These are phyloP conservation scores for Annulohypoxylon truncatum DNA, from an alignment of 2,329 filamentous ascomycete species.

Conservation along the genomic window DNA sequence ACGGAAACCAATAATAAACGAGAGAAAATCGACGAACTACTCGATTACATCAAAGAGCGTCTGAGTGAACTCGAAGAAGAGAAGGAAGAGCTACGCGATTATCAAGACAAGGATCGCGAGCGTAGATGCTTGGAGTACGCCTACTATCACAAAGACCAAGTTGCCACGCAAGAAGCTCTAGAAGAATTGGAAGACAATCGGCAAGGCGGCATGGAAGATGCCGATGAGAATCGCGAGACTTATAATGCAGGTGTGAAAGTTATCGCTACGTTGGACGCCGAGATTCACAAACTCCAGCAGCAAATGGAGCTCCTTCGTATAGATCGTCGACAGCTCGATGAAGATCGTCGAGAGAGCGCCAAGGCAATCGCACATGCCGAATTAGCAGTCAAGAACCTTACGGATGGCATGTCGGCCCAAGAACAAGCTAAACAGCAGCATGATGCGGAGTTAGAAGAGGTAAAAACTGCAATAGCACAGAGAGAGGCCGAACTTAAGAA, in stretches of 20 bases:
- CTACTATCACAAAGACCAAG: slow-evolving; percentile 90
- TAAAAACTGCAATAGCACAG: slow-evolving; percentile 78
- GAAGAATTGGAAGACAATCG: slow-evolving; percentile 85
- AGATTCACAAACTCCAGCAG: slow-evolving; percentile 83
- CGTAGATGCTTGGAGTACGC: slow-evolving; percentile 93
- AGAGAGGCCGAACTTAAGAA: slow-evolving; percentile 81
- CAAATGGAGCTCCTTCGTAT: slow-evolving; percentile 86
- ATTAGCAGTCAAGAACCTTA: slow-evolving; percentile 82
- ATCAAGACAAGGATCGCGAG: slow-evolving; percentile 94
- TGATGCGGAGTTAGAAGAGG: slow-evolving; percentile 75
- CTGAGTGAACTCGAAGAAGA: slow-evolving; percentile 93
- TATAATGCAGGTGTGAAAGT: slow-evolving; percentile 84
- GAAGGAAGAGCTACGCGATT: slow-evolving; percentile 93
- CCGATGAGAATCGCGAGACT: slow-evolving; percentile 80
- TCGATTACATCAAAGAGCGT: slow-evolving; percentile 91
- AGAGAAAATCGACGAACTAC: slow-evolving; percentile 90
- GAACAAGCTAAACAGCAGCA: slow-evolving; percentile 79
- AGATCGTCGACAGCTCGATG: slow-evolving; percentile 88
- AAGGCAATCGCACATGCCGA: slow-evolving; percentile 87
- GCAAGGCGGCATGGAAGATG: slow-evolving; percentile 84
- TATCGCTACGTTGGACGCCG: slow-evolving; percentile 78
- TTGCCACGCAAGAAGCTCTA: slow-evolving; percentile 79
- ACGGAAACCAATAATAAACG: slow-evolving; percentile 95
- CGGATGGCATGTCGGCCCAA: slow-evolving; percentile 83
- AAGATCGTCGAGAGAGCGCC: slow-evolving; percentile 85